phyloP scores from a whole-genome alignment of 345 rosid species.

The Sisymbrium altissimum region DNA sequence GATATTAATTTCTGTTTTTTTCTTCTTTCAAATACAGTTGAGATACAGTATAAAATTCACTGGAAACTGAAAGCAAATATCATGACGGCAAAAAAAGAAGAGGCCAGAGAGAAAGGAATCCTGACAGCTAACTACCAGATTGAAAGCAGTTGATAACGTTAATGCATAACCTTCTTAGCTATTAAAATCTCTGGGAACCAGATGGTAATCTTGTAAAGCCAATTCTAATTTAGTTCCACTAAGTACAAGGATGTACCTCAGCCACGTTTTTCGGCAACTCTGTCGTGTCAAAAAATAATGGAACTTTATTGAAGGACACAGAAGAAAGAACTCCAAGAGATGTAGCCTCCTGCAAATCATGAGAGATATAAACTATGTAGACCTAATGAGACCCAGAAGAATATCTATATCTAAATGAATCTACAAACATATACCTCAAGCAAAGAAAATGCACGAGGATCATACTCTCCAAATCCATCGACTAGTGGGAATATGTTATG shows the following conservation, averaged over 20 bases:
- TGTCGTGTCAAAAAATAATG: conserved; percentile 59
- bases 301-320: conserved; percentile 60
- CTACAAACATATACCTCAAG: conserved; percentile 63
- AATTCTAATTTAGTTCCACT: background rate
- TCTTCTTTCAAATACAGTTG: background rate
- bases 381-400: conserved; percentile 3
- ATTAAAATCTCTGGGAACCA: background rate
- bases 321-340: conserved; percentile 65
- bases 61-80: background rate
- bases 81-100: background rate
- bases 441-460: conserved; percentile 86
- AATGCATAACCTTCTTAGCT: background rate
- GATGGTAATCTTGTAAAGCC: conserved; percentile 1
- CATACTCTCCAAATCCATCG: conserved; percentile 96
- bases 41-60: background rate
- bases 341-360: conserved; percentile 66
- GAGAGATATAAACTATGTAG: background rate
- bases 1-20: background rate
- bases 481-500: conserved; percentile 60
- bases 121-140: background rate
- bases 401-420: conserved; percentile 12
- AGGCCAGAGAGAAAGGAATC: too few species aligned
- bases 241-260: conserved; percentile 43
- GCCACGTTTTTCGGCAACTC: conserved; percentile 51
- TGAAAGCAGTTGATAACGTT: background rate